Evolutionary conservation across 108 stramenopile genomes (phyloP), one percentile per base, ranked within the genome.

Genomic region (Nitzschia sp.): DNA sequence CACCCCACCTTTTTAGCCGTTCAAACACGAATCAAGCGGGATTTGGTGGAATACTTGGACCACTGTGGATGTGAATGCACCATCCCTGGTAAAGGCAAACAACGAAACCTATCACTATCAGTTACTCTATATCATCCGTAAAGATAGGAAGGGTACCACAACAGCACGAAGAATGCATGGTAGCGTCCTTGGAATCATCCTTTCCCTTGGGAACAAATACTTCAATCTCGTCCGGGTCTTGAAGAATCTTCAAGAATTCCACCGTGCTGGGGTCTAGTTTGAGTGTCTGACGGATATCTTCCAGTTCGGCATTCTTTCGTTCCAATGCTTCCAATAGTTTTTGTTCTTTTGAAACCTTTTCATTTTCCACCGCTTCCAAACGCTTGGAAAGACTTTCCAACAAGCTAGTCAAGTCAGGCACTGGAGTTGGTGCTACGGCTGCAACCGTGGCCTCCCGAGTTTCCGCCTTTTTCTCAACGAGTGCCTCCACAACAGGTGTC

Each of bases 171-270:
- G 29, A 34, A 34, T 34, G 5, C 29, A 34, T 34, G 29, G 29
- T 39, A 12, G 38, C 11, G 11, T 54, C 21, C 53, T 24, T 24
- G 37, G 38, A 25, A 3, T 38, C 15, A 38, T 19, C 39, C 61
- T 44, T 46, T 14, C 9, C 51, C 10, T 50, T 64, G 21, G 52
- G 29, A 44, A 62, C 8, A 42, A 72, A 53, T 10, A 55, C 63
- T 50, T 72, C 71, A 48, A 72, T 62, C 26, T 54, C 63, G 17
- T 72, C 43, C 24, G 63, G 62, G 41, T 72, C 55, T 38, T 72
- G 29, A 0, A 63, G 64, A 34, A 72, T 64, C n/a, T 54, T 43
- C 44, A 56, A 22, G 41, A 48, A 37, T 21, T 53, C 62, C 17
- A 57, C 48, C 19, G 21, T 48, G 14, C 41, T 29, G 12, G 40